A percentile compares a stretch with the other conserved stretches of the same genome.
phyloP scores from a whole-genome alignment of 371 early-diverging fungal genomes.

The Gilbertella persicaria region DNA sequence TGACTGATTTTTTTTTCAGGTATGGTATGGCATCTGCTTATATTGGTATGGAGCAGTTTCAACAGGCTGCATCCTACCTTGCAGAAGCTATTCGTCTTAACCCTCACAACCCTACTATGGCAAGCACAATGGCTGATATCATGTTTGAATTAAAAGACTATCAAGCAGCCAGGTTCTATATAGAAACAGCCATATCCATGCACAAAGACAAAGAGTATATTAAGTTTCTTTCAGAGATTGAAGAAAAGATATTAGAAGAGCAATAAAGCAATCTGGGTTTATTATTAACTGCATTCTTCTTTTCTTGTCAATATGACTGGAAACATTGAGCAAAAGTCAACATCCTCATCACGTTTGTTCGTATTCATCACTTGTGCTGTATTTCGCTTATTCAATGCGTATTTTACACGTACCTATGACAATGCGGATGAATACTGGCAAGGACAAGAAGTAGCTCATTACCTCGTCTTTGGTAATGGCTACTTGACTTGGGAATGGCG shows the following conservation, averaged over 20 bases:
- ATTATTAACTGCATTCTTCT: too few species aligned
- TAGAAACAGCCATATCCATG: not conserved
- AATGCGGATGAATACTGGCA: conserved; percentile 95
- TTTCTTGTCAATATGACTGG: too few species aligned
- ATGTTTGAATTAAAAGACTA: conserved; percentile 12
- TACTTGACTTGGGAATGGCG: conserved; percentile 94
- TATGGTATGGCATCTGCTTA: conserved; percentile 40
- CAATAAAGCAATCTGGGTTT: too few species aligned
- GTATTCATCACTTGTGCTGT: conserved; percentile 51
- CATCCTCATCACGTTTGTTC: conserved; percentile 15
- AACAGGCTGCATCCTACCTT: conserved; percentile 27
- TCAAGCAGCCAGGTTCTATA: conserved; percentile 6
- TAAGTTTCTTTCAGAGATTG: not conserved
- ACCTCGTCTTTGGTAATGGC: conserved; percentile 79
- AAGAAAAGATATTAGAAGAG: not conserved
- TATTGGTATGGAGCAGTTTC: conserved; percentile 25
- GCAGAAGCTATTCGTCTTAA: conserved; percentile 37
- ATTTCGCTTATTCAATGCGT: conserved; percentile 68
- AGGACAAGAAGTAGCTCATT: conserved; percentile 84
- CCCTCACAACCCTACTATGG: conserved; percentile 35
- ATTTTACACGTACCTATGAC: conserved; percentile 70
- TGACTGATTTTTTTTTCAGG: not conserved
- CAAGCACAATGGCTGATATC: conserved; percentile 37
- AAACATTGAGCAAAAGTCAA: conserved; percentile 20
- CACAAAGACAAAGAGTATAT: not conserved